Evolutionary conservation across 2,329 filamentous ascomycete species (phyloP).

Genomic region (Tolypocladium sp.): DNA sequence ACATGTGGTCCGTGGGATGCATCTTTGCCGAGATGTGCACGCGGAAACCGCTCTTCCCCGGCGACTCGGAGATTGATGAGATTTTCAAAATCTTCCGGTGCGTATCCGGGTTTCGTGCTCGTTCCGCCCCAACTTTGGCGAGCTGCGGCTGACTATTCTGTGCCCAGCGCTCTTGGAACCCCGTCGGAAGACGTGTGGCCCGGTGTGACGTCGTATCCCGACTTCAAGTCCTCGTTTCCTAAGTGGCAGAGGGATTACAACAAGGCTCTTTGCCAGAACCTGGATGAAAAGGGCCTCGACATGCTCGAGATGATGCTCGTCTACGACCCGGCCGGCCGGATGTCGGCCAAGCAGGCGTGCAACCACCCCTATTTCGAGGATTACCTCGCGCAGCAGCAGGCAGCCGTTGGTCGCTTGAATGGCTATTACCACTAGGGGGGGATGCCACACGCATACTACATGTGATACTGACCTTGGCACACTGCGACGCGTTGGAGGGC

Average conservation of each 20-base stretch:
- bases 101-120: slow-evolving; percentile 10
- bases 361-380: slow-evolving; percentile 71
- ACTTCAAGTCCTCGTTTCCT: slow-evolving; percentile 87
- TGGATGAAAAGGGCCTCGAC: slow-evolving; percentile 65
- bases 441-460: slow-evolving; percentile 1
- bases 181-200: slow-evolving; percentile 78
- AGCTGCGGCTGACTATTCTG: neutral
- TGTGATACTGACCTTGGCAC: neutral
- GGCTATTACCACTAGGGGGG: slow-evolving; percentile 27
- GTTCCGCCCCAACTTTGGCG: neutral
- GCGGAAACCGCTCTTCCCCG: slow-evolving; percentile 83
- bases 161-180: slow-evolving; percentile 62
- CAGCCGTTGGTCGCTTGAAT: slow-evolving; percentile 16
- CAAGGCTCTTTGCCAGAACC: slow-evolving; percentile 56
- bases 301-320: slow-evolving; percentile 64
- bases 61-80: slow-evolving; percentile 59
- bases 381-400: slow-evolving; percentile 20
- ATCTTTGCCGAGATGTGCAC: slow-evolving; percentile 98
- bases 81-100: slow-evolving; percentile 61
- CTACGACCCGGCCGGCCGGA: slow-evolving; percentile 78
- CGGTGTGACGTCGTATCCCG: slow-evolving; percentile 87
- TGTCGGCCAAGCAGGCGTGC: slow-evolving; percentile 82
- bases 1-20: slow-evolving; percentile 93
- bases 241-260: slow-evolving; percentile 73
- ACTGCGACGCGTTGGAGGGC: neutral